Percentiles rank a stretch among this genome's conserved stretches.
phyloP scores from a whole-genome alignment of 2,329 filamentous ascomycete genomes.

The Chaetoscypha palmicola region DNA sequence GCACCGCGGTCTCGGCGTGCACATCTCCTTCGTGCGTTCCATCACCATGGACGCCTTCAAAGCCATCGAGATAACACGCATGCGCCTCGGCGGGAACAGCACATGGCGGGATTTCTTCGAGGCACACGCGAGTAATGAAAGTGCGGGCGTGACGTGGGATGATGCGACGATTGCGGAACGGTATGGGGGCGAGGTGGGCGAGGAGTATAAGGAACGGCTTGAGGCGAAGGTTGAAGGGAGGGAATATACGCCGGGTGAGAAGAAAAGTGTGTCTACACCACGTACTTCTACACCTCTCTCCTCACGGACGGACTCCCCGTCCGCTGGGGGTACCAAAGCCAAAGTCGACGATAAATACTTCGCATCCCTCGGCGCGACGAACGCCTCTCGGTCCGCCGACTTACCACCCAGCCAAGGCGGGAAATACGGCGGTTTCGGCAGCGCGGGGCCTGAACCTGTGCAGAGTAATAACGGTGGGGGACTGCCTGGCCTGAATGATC shows the following conservation, averaged over 20 bases:
- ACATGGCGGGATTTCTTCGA: conserved; percentile 86
- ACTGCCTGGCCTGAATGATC: conserved; percentile 71
- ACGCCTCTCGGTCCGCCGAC: conserved; percentile 65
- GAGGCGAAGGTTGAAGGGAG: conserved; percentile 80
- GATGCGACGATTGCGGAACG: conserved; percentile 84
- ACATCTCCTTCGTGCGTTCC: conserved; percentile 96
- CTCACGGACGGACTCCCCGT: conserved; percentile 25
- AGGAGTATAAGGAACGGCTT: conserved; percentile 91
- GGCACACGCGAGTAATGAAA: conserved; percentile 56
- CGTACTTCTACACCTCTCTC: conserved; percentile 20
- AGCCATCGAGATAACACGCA: conserved; percentile 80
- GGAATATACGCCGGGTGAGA: conserved; percentile 73
- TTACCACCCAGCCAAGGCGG: conserved; percentile 85
- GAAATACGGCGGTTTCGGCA: conserved; percentile 88
- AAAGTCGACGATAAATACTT: conserved; percentile 85
- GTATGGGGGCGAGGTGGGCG: conserved; percentile 82
- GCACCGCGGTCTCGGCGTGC: conserved; percentile 89
- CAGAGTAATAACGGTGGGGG: conserved; percentile 36
- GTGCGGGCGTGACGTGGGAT: conserved; percentile 61
- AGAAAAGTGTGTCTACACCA: conserved; percentile 33
- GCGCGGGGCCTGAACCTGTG: conserved; percentile 47
- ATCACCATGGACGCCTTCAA: conserved; percentile 99
- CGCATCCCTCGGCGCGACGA: conserved; percentile 73
- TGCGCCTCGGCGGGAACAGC: conserved; percentile 87
- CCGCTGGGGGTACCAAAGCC: conserved; percentile 39